Evolutionary conservation across 2,329 filamentous ascomycete species (phyloP).

Genomic region (Aspergillus fructus): DNA sequence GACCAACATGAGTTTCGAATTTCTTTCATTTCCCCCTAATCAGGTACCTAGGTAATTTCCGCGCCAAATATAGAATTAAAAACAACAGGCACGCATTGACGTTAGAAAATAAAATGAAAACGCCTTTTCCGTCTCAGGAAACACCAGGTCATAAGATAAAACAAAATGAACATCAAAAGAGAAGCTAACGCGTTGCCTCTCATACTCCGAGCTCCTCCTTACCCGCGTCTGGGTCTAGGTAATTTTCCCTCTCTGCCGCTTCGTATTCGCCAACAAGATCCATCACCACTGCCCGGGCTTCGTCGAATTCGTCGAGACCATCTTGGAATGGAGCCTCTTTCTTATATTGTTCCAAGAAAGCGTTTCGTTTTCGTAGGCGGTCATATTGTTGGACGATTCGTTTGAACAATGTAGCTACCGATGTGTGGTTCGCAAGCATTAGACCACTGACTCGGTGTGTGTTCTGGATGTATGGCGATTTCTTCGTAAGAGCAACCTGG

Average conservation of each 20-base stretch:
- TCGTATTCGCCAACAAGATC: constrained; percentile 95
- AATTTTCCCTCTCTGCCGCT: constrained; percentile 86
- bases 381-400: constrained; percentile 91
- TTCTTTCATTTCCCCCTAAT: constrained; percentile 1
- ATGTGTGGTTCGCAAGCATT: constrained; percentile 98
- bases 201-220: constrained; percentile 37
- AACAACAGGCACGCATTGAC: neutral
- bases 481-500: constrained; percentile 93
- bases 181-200: constrained; percentile 13
- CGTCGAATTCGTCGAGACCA: constrained; percentile 90
- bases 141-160: constrained; percentile 20
- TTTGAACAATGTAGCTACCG: constrained; percentile 94
- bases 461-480: constrained; percentile 92
- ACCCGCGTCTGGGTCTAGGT: constrained; percentile 72
- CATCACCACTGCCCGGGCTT: constrained; percentile 84
- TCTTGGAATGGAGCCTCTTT: constrained; percentile 92
- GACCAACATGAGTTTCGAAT: neutral
- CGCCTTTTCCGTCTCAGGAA: constrained; percentile 18
- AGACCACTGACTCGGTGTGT: constrained; percentile 91
- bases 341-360: constrained; percentile 95
- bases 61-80: constrained; percentile 7
- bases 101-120: constrained; percentile 11
- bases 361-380: constrained; percentile 90
- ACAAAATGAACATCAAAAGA: constrained; percentile 9
- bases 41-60: constrained; percentile 1